phyloP scores from a whole-genome alignment of 2,329 filamentous ascomycete species.

The Calonectria fujianensis region DNA sequence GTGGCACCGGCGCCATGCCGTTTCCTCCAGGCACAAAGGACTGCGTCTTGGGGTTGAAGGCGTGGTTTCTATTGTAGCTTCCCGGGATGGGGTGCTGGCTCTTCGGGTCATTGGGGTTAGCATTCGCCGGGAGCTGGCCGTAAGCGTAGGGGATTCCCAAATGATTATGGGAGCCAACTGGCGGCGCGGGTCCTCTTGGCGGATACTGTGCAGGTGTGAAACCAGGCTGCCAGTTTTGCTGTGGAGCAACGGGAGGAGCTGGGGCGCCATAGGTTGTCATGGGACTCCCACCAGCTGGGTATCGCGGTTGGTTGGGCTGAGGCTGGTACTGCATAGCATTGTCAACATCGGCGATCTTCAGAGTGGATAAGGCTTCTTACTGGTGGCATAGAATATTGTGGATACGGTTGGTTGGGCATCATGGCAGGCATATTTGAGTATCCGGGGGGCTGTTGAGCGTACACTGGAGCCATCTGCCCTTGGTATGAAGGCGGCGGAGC shows the following conservation, averaged over 20 bases:
- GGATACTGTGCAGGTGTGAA: conserved; percentile 59
- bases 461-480: conserved; percentile 68
- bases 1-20: conserved; percentile 69
- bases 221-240: conserved; percentile 62
- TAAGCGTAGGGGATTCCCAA: conserved; percentile 79
- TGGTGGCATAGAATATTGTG: conserved; percentile 68
- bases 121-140: conserved; percentile 83
- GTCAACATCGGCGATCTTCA: conserved; percentile 24
- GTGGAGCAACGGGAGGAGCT: conserved; percentile 55
- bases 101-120: conserved; percentile 82
- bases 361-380: conserved; percentile 61
- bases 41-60: conserved; percentile 96
- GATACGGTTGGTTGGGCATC: conserved; percentile 64
- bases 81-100: conserved; percentile 89
- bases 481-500: conserved; percentile 67
- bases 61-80: conserved; percentile 84
- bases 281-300: conserved; percentile 59
- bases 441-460: conserved; percentile 64
- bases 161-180: conserved; percentile 54
- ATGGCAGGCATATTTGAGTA: conserved; percentile 67
- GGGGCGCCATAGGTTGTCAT: conserved; percentile 62
- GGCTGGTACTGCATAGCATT: conserved; percentile 55
- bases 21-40: conserved; percentile 85
- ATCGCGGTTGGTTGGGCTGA: conserved; percentile 58
- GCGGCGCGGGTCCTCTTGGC: conserved; percentile 55